Evolutionary conservation across 176 grass and related monocot species (phyloP).

Genomic region (Eremochloa ophiuroides): DNA sequence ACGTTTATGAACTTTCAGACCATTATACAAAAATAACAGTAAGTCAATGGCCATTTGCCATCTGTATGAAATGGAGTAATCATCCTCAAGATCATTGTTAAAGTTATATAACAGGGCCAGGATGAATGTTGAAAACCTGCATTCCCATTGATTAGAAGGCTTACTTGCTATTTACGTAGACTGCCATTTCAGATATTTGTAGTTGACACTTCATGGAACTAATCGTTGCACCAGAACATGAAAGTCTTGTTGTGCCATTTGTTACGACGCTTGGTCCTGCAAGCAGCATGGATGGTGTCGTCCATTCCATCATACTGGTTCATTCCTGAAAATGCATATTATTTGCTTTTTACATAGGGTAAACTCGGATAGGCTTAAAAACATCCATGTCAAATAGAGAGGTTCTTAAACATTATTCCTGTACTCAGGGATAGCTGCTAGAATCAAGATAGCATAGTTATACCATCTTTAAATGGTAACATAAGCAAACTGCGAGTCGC

Average conservation of each 20-base stretch:
- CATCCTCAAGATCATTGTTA: not conserved
- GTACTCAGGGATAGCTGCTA: not conserved
- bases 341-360: not conserved
- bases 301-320: not conserved
- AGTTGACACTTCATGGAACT: not conserved
- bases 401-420: not conserved
- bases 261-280: not conserved
- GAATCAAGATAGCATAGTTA: not conserved
- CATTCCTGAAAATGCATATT: not conserved
- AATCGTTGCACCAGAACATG: not conserved
- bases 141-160: not conserved
- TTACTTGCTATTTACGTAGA: not conserved
- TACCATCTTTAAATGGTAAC: not conserved
- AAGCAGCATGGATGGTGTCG: not conserved
- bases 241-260: not conserved
- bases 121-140: not conserved
- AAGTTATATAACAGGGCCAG: not conserved
- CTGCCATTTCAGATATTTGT: not conserved
- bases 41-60: not conserved
- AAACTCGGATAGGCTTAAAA: not conserved
- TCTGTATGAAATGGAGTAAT: not conserved
- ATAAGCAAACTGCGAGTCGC: not conserved
- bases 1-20: not conserved
- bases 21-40: too few species aligned
- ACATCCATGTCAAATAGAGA: not conserved